A percentile compares a stretch with the other conserved stretches of the same genome.
phyloP scores from a whole-genome alignment of 345 rosid species.

The Salix exigua region DNA sequence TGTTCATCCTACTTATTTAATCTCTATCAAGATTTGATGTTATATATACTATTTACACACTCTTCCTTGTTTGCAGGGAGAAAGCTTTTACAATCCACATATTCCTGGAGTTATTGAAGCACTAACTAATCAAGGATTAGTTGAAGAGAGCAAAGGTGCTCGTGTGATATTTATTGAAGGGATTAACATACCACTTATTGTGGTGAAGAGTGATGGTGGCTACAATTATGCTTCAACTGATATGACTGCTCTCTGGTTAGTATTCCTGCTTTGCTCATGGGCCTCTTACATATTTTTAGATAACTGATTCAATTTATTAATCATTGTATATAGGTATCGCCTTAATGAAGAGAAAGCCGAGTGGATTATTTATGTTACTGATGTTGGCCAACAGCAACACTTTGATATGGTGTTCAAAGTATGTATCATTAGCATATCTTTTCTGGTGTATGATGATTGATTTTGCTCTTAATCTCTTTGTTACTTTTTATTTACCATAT shows the following conservation, averaged over 20 bases:
- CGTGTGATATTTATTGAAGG: conserved; percentile 86
- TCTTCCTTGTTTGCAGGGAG: conserved; percentile 58
- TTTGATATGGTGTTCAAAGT: conserved; percentile 90
- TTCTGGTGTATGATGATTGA: conserved; percentile 1
- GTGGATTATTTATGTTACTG: conserved; percentile 93
- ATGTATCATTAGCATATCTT: conserved; percentile 21
- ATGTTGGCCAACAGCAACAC: conserved; percentile 95
- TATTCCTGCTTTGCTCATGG: not conserved
- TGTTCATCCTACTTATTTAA: too few species aligned
- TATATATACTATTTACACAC: not conserved
- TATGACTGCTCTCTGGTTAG: conserved; percentile 87
- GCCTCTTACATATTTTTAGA: not conserved
- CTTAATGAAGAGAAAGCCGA: conserved; percentile 90
- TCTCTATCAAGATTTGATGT: not conserved
- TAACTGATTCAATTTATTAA: not conserved
- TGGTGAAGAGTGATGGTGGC: conserved; percentile 96
- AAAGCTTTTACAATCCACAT: conserved; percentile 88
- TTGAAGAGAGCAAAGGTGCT: conserved; percentile 87
- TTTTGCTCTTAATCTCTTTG: not conserved
- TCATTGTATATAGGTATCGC: conserved; percentile 60
- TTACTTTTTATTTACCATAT: not conserved
- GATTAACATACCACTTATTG: conserved; percentile 75
- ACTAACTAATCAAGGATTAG: conserved; percentile 55
- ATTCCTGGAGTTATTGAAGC: conserved; percentile 59
- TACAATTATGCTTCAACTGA: conserved; percentile 96